These are phyloP conservation scores for Fomitiporia mediterranea DNA, from an alignment of 1,284 basidiomycete species.

Conservation along the genomic window DNA sequence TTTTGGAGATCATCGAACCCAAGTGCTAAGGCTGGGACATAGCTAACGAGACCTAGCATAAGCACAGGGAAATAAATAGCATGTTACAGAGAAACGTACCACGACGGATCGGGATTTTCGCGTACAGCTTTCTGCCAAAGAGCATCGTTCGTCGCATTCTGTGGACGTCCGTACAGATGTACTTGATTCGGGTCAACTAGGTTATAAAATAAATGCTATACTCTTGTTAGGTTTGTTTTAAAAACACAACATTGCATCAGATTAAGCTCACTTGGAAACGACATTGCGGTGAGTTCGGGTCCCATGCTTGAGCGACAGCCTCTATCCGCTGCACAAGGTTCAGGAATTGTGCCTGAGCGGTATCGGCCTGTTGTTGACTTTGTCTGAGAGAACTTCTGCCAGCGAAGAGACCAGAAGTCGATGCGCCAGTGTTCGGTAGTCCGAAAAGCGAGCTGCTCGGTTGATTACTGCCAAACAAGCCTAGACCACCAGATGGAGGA, in stretches of 20 bases:
- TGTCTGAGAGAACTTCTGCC: slow-evolving; percentile 28
- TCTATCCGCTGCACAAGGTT: slow-evolving; percentile 63
- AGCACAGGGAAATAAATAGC: neutral
- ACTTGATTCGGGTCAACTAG: slow-evolving; percentile 74
- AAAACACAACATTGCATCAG: slow-evolving; percentile 3
- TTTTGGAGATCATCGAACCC: slow-evolving; percentile 82
- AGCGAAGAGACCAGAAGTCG: slow-evolving; percentile 27
- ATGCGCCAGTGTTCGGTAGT: slow-evolving; percentile 26
- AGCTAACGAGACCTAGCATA: slow-evolving; percentile 38
- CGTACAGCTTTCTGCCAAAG: slow-evolving; percentile 77
- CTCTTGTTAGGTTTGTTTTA: neutral
- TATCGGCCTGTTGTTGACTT: slow-evolving; percentile 48
- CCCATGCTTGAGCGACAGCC: slow-evolving; percentile 68
- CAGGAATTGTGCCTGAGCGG: slow-evolving; percentile 52
- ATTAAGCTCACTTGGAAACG: slow-evolving; percentile 66
- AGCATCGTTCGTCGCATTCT: slow-evolving; percentile 68
- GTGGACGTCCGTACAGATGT: slow-evolving; percentile 66
- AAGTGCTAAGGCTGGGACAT: slow-evolving; percentile 78
- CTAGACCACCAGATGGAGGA: slow-evolving; percentile 25
- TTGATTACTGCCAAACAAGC: slow-evolving; percentile 21
- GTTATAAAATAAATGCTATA: slow-evolving; percentile 81
- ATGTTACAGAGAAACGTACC: slow-evolving; percentile 45
- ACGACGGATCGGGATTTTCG: slow-evolving; percentile 80
- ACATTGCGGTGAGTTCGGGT: slow-evolving; percentile 63
- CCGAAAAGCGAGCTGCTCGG: slow-evolving; percentile 31